Conservation (phyloP, 176 grass and related monocot species). For the Tuctoria greenei region DNA sequence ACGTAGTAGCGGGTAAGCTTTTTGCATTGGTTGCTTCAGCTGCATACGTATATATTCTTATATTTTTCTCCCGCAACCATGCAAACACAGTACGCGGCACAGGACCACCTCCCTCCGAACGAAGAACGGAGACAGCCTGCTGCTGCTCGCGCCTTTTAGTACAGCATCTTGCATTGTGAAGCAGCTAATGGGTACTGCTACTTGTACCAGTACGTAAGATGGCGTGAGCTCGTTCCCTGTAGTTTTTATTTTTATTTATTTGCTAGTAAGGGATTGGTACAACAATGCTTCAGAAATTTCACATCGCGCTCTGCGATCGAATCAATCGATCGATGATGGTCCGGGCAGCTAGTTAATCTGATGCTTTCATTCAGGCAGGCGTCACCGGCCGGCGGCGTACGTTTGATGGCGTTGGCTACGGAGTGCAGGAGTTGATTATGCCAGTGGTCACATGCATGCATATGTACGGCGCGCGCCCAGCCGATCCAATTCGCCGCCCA, state of each 20-base stretch:
- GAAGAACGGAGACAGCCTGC: background rate
- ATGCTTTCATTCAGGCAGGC: background rate
- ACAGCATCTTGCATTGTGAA: background rate
- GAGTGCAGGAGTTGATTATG: slow-evolving; percentile 11
- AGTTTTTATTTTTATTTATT: background rate
- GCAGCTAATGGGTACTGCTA: background rate
- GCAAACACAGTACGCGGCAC: too few relatives aligned
- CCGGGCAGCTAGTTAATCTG: background rate
- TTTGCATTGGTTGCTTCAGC: too few relatives aligned
- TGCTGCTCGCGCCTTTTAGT: slow-evolving; percentile 34
- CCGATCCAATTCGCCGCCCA: background rate
- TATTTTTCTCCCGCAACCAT: too few relatives aligned
- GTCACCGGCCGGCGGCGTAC: background rate
- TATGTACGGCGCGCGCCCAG: background rate
- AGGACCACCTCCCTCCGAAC: slow-evolving; percentile 1
- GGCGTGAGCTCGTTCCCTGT: background rate
- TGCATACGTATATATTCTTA: too few relatives aligned
- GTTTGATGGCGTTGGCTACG: background rate
- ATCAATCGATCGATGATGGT: background rate
- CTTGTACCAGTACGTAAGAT: too few relatives aligned
- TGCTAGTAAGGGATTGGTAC: slow-evolving; percentile 19
- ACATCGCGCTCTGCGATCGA: background rate
- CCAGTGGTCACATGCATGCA: background rate
- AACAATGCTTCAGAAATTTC: slow-evolving; percentile 16
- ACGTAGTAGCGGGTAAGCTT: too few relatives aligned